phyloP scores from a whole-genome alignment of 768 basidiomycete genomes.

The Lactarius quietus region DNA sequence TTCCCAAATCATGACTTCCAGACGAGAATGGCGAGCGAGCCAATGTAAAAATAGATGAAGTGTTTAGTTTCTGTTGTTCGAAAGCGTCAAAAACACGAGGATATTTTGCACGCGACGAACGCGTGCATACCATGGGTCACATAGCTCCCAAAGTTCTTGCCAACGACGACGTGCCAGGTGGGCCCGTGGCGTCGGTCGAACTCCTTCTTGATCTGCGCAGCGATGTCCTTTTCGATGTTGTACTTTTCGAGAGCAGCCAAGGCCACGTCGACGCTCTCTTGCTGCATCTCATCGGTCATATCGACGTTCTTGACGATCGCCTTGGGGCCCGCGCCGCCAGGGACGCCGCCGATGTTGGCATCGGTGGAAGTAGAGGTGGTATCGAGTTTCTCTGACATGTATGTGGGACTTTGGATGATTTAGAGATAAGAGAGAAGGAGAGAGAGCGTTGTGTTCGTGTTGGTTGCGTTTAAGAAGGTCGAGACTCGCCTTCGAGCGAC shows the following conservation, averaged over 20 bases:
- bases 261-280: conserved; percentile 87
- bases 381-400: conserved; percentile 48
- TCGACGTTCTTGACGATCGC: conserved; percentile 96
- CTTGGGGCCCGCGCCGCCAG: conserved; percentile 48
- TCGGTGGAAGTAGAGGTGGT: conserved; percentile 56
- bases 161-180: conserved; percentile 98
- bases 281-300: conserved; percentile 96
- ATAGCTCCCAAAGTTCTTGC: conserved; percentile 98
- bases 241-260: conserved; percentile 83
- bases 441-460: not conserved
- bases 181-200: conserved; percentile 89
- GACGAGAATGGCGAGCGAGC: conserved; percentile 86
- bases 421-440: not conserved
- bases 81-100: conserved; percentile 12
- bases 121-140: conserved; percentile 80
- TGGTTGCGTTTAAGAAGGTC: not conserved
- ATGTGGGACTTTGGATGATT: not conserved
- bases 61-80: conserved; percentile 80
- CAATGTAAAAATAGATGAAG: conserved; percentile 99
- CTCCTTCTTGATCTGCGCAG: conserved; percentile 97
- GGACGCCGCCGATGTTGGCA: conserved; percentile 38
- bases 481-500: not conserved
- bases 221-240: conserved; percentile 97
- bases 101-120: conserved; percentile 32
- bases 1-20: conserved; percentile 70